Conservation (phyloP, 257 asterid genomes). For the Salvia hispanica region DNA sequence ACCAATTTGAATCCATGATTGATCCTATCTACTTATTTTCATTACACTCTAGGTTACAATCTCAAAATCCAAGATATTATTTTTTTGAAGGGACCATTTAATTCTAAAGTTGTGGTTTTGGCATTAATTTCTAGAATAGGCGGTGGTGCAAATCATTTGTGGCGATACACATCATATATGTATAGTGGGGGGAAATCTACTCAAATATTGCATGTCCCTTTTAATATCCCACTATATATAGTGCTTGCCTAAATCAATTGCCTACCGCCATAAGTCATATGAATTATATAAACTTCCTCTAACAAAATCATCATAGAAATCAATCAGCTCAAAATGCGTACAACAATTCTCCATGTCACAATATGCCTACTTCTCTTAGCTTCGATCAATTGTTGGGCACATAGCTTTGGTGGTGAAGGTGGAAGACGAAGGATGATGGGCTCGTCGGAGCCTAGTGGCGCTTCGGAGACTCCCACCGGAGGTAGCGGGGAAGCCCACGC, state of each 20-base stretch:
- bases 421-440: too few relatives aligned
- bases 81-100: slow-evolving; percentile 31
- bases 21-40: too few relatives aligned
- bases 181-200: slow-evolving; percentile 19
- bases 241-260: not conserved
- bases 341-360: slow-evolving; percentile 16
- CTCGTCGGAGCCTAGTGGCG: too few relatives aligned
- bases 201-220: slow-evolving; percentile 24
- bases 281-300: too few relatives aligned
- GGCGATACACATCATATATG: slow-evolving; percentile 32
- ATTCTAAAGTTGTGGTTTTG: slow-evolving; percentile 32
- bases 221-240: slow-evolving; percentile 27
- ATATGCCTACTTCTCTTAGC: slow-evolving; percentile 35
- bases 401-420: too few relatives aligned
- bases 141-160: slow-evolving; percentile 49
- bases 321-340: slow-evolving; percentile 21
- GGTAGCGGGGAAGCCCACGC: slow-evolving; percentile 50
- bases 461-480: slow-evolving; percentile 35
- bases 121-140: slow-evolving; percentile 28
- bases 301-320: too few relatives aligned
- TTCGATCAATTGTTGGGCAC: slow-evolving; percentile 13
- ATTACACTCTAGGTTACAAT: too few relatives aligned
- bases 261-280: not conserved
- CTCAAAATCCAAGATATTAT: slow-evolving; percentile 20
- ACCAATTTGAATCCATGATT: too few relatives aligned